Evolutionary conservation across 768 basidiomycete species (phyloP), one percentile per base, ranked within the genome.

Genomic region (Lactifluus volemus): DNA sequence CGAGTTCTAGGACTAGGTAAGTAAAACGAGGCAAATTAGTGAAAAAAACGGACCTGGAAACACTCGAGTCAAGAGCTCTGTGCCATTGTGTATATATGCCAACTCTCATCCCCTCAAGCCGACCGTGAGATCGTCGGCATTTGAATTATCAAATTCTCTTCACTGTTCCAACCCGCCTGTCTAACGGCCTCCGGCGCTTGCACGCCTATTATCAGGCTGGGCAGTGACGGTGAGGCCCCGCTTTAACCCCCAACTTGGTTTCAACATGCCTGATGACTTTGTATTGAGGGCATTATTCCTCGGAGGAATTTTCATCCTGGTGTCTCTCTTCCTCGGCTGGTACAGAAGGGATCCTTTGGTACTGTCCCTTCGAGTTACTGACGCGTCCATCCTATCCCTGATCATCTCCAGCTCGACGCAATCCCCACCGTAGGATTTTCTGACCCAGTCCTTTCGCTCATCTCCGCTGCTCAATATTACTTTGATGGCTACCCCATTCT

Each of bases 1-100:
- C 76, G 80, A 63, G 76, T 78, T 58, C 88, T 61, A 4, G 32
- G 38, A 49, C 36, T 10, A 38, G 32, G 36, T 38, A 10, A 38
- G 36, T 38, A 34, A 34, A 38, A 45, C 32, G 65, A 64, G 42
- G 54, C 57, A 52, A 34, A 54, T 34, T 34, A 39, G 49, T 45
- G 14, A 32, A 50, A 5, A 17, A 25, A 25, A 74, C 81, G 60
- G 67, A 88, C 88, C 75, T 74, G 36, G 25, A 25, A 25, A 25
- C 25, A 25, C 25, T 25, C 1, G 25, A 25, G 25, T 96, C 92
- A 45, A 98, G 77, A 0, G 92, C 92, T 25, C 25, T 25, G 25
- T 25, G 25, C 25, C 2, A 25, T 25, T 25, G 25, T 25, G 25
- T 25, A 25, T 25, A 25, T n/a, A n/a, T n/a, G n/a, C n/a, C n/a